phyloP scores from a whole-genome alignment of 2,329 filamentous ascomycete genomes.

The Torrubiella hemipterigena region DNA sequence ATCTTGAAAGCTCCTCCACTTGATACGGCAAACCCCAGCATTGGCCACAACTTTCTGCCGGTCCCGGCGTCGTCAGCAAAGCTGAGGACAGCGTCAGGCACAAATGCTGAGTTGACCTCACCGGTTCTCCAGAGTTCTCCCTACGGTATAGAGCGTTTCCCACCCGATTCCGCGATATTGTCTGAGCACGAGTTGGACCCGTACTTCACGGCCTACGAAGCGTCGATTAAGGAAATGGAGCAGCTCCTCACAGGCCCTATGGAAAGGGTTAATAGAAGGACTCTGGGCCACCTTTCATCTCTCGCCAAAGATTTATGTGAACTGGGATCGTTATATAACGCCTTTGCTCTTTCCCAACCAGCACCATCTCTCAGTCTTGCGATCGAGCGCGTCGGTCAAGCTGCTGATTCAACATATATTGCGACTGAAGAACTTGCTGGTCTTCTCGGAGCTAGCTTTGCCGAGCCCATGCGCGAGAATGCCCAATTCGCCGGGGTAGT shows the following conservation, averaged over 20 bases:
- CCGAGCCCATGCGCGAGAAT: constrained; percentile 95
- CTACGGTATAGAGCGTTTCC: constrained; percentile 68
- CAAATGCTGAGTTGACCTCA: constrained; percentile 19
- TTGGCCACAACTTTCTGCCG: constrained; percentile 78
- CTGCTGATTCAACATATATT: constrained; percentile 91
- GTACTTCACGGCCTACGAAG: constrained; percentile 90
- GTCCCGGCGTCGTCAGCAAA: constrained; percentile 78
- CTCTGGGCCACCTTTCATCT: constrained; percentile 72
- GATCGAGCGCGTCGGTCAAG: constrained; percentile 89
- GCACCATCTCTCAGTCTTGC: constrained; percentile 79
- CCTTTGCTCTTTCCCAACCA: constrained; percentile 88
- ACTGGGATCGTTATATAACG: constrained; percentile 90
- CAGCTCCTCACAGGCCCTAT: constrained; percentile 80
- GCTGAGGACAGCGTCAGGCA: constrained; percentile 48
- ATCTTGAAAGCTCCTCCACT: constrained; percentile 91
- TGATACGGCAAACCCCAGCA: constrained; percentile 82
- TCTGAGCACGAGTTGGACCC: constrained; percentile 87
- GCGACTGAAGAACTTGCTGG: constrained; percentile 84
- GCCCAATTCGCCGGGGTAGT: constrained; percentile 96
- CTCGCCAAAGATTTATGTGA: constrained; percentile 84
- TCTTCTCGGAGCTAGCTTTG: constrained; percentile 83
- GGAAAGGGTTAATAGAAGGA: constrained; percentile 90
- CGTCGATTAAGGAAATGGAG: constrained; percentile 85
- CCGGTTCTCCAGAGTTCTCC: constrained; percentile 27
- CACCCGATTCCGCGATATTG: constrained; percentile 61